Evolutionary conservation across 2,329 filamentous ascomycete genomes (phyloP), one percentile per base, ranked within the genome.

Genomic region (Cladosporium sp.): DNA sequence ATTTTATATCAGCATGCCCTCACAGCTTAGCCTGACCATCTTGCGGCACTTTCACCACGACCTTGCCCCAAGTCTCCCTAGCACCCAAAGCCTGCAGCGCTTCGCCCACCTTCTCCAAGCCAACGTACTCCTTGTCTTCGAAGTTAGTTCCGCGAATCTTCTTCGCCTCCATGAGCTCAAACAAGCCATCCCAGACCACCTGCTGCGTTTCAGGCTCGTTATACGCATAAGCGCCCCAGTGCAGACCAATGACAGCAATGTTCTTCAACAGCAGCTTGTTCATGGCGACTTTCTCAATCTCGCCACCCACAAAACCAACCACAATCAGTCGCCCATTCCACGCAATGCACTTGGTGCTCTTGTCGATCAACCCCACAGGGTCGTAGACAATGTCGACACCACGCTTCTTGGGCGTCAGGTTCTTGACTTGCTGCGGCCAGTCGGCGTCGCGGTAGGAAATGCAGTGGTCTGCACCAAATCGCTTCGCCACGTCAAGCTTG

Each of bases 311-410:
- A 65, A 96, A 97, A 0, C 92, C 92, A 58, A 97, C 84, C 4
- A 97, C 82, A 38, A 96, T 72, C 49, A 97, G 78, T 11, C 91
- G 79, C 1, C 88, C 92, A 67, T 95, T 95, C 91, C 90, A 97
- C 3, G 89, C 86, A 3, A 86, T 88, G 72, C 92, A 96, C 71
- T 95, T 95, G 59, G 91, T 87, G 59, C 84, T 89, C 64, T 83
- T 79, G 57, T 94, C 89, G 43, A 96, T 88, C 65, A 96, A 72
- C 1, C 92, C 92, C 1, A 97, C 92, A 11, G 92, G 90, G 67
- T 97, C 92, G 72, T 89, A 97, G 18, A 97, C 91, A 45, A 97
- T 88, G 69, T 97, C 91, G 15, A 95, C 91, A 9, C 90, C 83
- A 38, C 76, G 72, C 1, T 79, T 79, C 55, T 82, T 80, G 0